phyloP scores from a whole-genome alignment of 805 yeast genomes.

The Candida coquimbonensis region DNA sequence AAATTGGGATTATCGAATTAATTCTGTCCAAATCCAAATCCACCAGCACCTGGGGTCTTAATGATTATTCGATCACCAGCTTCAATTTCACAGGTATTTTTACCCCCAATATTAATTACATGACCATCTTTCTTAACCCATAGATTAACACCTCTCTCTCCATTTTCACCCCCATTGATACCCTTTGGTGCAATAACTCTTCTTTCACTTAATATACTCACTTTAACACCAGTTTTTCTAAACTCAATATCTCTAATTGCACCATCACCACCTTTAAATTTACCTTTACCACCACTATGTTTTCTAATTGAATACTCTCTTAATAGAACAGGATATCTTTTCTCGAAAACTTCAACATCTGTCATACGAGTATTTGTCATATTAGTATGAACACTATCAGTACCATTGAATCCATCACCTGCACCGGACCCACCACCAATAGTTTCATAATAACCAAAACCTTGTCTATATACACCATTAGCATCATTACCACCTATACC shows the following conservation, averaged over 20 bases:
- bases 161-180: conserved; percentile 73
- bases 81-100: conserved; percentile 48
- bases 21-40: conserved; percentile 41
- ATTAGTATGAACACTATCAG: conserved; percentile 86
- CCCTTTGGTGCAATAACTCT: conserved; percentile 85
- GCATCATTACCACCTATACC: conserved; percentile 64
- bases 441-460: conserved; percentile 90
- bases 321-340: conserved; percentile 77
- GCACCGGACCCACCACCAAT: conserved; percentile 97
- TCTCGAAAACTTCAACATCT: conserved; percentile 83
- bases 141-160: conserved; percentile 60
- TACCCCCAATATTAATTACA: conserved; percentile 58
- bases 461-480: conserved; percentile 44
- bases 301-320: conserved; percentile 62
- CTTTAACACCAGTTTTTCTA: conserved; percentile 52
- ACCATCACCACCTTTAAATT: conserved; percentile 76
- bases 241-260: conserved; percentile 82
- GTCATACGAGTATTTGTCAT: conserved; percentile 93
- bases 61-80: conserved; percentile 64
- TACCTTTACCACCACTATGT: conserved; percentile 65
- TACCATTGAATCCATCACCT: conserved; percentile 79
- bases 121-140: conserved; percentile 36
- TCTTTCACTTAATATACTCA: conserved; percentile 81
- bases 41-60: conserved; percentile 85
- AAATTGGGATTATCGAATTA: no score